These are phyloP conservation scores for Sordariomycetes sp. DNA, from an alignment of 2,329 filamentous ascomycete species.

Conservation along the genomic window DNA sequence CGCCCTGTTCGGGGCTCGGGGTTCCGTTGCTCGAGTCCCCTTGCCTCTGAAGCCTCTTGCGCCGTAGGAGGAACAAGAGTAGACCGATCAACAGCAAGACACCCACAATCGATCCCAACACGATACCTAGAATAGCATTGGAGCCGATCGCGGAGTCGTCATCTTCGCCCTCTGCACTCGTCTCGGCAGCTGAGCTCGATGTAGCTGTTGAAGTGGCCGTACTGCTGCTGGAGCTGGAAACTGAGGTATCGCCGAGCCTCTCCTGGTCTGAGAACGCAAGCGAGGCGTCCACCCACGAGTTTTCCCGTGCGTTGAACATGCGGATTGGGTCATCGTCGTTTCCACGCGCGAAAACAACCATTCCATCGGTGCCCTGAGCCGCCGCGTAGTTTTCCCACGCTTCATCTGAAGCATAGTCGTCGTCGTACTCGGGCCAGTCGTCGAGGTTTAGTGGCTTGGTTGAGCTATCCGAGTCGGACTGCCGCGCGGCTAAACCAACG, in stretches of 20 bases:
- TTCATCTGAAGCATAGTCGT: slow-evolving; percentile 52
- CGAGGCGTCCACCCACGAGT: slow-evolving; percentile 68
- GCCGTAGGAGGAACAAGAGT: slow-evolving; percentile 58
- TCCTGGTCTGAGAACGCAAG: slow-evolving; percentile 44
- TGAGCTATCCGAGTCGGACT: slow-evolving; percentile 6
- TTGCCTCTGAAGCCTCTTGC: slow-evolving; percentile 22
- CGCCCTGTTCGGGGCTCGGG: slow-evolving; percentile 42
- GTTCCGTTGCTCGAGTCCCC: background rate
- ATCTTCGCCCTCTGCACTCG: background rate
- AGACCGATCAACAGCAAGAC: slow-evolving; percentile 60
- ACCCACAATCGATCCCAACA: slow-evolving; percentile 71
- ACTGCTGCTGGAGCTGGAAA: slow-evolving; percentile 14
- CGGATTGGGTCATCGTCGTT: slow-evolving; percentile 54
- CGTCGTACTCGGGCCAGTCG: slow-evolving; percentile 73
- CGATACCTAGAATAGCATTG: slow-evolving; percentile 64
- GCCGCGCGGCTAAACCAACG: background rate
- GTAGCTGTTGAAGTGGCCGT: slow-evolving; percentile 17
- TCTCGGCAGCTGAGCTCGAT: slow-evolving; percentile 6
- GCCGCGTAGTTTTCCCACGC: slow-evolving; percentile 61
- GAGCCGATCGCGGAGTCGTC: slow-evolving; percentile 15
- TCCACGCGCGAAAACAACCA: slow-evolving; percentile 73
- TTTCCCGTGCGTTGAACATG: slow-evolving; percentile 67
- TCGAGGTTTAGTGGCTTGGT: slow-evolving; percentile 34
- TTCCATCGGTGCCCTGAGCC: slow-evolving; percentile 53
- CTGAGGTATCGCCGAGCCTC: slow-evolving; percentile 18